These are phyloP conservation scores for Mrakia blollopis DNA, from an alignment of 768 basidiomycete species.

Conservation along the genomic window DNA sequence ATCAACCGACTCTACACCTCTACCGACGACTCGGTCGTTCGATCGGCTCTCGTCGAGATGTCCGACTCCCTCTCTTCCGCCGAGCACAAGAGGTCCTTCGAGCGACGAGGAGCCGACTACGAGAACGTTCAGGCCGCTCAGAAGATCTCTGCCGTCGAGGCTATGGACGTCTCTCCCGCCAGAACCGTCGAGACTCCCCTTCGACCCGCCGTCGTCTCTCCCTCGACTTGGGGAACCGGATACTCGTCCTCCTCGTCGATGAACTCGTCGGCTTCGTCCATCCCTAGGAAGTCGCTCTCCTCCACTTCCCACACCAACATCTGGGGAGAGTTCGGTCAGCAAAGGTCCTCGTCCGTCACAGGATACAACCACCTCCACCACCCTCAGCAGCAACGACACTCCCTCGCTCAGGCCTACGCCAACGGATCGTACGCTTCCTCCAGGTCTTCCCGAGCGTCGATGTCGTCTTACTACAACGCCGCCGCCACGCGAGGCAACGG, in stretches of 20 bases:
- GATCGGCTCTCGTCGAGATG: neutral
- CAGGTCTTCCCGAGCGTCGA: neutral
- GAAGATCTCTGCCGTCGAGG: neutral
- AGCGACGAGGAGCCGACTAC: slow-evolving; percentile 7
- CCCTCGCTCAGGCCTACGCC: neutral
- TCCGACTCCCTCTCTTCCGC: neutral
- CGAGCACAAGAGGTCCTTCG: neutral
- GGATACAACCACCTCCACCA: neutral
- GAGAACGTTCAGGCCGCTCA: neutral
- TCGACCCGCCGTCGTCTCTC: neutral
- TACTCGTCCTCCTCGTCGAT: neutral
- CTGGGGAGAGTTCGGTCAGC: slow-evolving; percentile 17
- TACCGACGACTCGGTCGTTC: slow-evolving; percentile 9
- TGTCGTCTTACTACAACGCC: neutral
- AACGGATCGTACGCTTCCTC: neutral
- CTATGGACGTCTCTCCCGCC: neutral
- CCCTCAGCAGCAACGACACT: slow-evolving; percentile 14
- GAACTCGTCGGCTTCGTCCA: neutral
- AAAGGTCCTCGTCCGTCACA: neutral
- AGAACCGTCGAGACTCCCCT: neutral
- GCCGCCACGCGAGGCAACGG: neutral
- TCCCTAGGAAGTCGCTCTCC: neutral
- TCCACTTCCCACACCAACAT: neutral
- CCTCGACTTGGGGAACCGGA: neutral
- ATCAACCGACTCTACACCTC: slow-evolving; percentile 23